Percentiles rank a stretch among this genome's conserved stretches.
Evolutionary conservation across 2,329 filamentous ascomycete species (phyloP).

Genomic region (Amauroascus niger): DNA sequence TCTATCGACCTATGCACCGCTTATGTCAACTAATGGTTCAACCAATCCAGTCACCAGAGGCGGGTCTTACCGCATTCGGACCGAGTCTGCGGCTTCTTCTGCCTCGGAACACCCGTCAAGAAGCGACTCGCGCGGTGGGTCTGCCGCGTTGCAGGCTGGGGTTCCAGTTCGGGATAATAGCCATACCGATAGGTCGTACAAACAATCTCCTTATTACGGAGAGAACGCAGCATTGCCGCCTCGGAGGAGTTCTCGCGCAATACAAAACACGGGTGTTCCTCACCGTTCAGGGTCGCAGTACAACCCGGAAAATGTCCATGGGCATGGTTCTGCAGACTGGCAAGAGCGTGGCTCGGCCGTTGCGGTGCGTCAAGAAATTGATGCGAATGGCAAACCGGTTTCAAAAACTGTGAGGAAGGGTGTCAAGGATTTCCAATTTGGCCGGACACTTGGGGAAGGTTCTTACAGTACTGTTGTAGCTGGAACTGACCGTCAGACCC

Average conservation of each 20-base stretch:
- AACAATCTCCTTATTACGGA: slow-evolving; percentile 47
- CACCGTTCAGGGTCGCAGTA: slow-evolving; percentile 41
- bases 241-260: slow-evolving; percentile 64
- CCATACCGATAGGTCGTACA: slow-evolving; percentile 59
- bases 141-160: slow-evolving; percentile 49
- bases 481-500: slow-evolving; percentile 82
- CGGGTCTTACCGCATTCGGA: slow-evolving; percentile 46
- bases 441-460: slow-evolving; percentile 80
- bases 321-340: slow-evolving; percentile 78
- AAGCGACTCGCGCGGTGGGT: slow-evolving; percentile 54
- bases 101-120: slow-evolving; percentile 48
- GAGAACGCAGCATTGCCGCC: slow-evolving; percentile 59
- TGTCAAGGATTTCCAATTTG: slow-evolving; percentile 93
- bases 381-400: slow-evolving; percentile 72
- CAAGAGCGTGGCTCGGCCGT: slow-evolving; percentile 89
- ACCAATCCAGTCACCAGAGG: slow-evolving; percentile 32
- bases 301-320: slow-evolving; percentile 47
- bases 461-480: slow-evolving; percentile 95
- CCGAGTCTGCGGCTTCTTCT: slow-evolving; percentile 51
- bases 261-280: slow-evolving; percentile 38
- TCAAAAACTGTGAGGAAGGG: slow-evolving; percentile 88
- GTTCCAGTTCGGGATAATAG: slow-evolving; percentile 59
- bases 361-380: slow-evolving; percentile 68
- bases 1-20: slow-evolving; percentile 40
- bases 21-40: slow-evolving; percentile 34